Base-by-base conservation (phyloP, 208 protist species). In the Entamoeba invadens region DNA sequence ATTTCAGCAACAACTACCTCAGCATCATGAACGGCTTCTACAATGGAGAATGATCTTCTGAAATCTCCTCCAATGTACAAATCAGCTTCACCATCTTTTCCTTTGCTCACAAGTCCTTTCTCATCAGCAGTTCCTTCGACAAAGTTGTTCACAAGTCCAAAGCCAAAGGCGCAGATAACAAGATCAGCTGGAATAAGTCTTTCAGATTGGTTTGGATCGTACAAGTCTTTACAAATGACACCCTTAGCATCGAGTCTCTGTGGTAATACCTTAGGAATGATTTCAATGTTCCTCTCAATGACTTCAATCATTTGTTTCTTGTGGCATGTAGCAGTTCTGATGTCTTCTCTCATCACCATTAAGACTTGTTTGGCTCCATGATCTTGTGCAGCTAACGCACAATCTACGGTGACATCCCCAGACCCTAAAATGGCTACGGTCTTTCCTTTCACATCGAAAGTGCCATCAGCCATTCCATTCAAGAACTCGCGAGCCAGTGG, bases 21-120 rank as follows among this genome's bases (percentile, higher is more conserved):
- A 92, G 97, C 97, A 94, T 98, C 97, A 93, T 98, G 98, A 16
- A 96, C 96, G 16, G 97, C 97, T 92, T 98, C 97, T 1, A 98
- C 97, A 18, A 97, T 97, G 3, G 95, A 97, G 3, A 77, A 77
- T 77, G 57, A 77, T 77, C 57, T 77, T n/a, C 8, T 31, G 38
- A n/a, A 77, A 77, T 77, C 57, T 45, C 94, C 95, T 42, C 92
- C 92, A 46, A 97, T 96, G 45, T 94, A 95, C 8, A 97, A 50
- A 93, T 98, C 97, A 91, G 97, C 97, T 94, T 97, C 97, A 91
- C 92, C 95, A 91, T 97, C 98, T 14, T 98, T 57, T 77, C 95
- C 94, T 50, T 94, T 93, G 0, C 72, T 93, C 0, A 91, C 3
- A 21, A 51, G 10, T 44, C 50, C 38, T 25, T 44, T 50, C 16